Base-by-base conservation (phyloP, 1,139 yeast species). In the Candida sp. region DNA sequence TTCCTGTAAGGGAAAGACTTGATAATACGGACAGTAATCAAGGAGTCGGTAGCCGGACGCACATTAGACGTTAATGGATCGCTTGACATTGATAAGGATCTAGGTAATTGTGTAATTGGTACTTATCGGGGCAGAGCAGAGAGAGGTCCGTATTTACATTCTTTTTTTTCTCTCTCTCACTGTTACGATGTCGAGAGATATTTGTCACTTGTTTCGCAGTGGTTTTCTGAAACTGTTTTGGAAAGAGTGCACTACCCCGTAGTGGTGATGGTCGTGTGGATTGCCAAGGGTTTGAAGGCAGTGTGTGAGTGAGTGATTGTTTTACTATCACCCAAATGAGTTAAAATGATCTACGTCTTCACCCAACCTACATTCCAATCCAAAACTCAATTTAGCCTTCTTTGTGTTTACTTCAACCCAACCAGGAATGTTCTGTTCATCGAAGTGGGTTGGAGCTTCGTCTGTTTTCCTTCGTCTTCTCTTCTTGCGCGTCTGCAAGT, bases 1-100 rank as follows among this genome's bases (percentile, higher is more conserved):
- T 94, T 92, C 67, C 99, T 78, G 72, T 91, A 93, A 17, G 96
- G 96, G 65, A 94, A 94, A 0, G 98, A 91, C 66, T 93, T 93
- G 65, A 94, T 83, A 30, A 94, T 83, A 49, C 99, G 82, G 8
- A 96, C 78, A 0, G 99, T 94, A 44, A 94, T 68, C 22, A 91
- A 83, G 0, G 97, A 86, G 64, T 81, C 83, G 7, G 87, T 81
- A 33, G 80, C 80, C 3, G 91, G 91, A 49, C 90, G 77, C n/a
- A 80, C 85, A 45, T 81, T 80, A 1, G 90, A 84, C 0, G 90
- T 85, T 53, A 86, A 70, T 1, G 91, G 90, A 53, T 81, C 83
- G n/a, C 35, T 38, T 27, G 52, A 46, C 55, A 52, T 52, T 17
- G n/a, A 22, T 38, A 23, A 11, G 12, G n/a, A 22, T 30, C 7